Conservation (phyloP, 179 eudicot genomes). For the Sideroxylon spinosum region DNA sequence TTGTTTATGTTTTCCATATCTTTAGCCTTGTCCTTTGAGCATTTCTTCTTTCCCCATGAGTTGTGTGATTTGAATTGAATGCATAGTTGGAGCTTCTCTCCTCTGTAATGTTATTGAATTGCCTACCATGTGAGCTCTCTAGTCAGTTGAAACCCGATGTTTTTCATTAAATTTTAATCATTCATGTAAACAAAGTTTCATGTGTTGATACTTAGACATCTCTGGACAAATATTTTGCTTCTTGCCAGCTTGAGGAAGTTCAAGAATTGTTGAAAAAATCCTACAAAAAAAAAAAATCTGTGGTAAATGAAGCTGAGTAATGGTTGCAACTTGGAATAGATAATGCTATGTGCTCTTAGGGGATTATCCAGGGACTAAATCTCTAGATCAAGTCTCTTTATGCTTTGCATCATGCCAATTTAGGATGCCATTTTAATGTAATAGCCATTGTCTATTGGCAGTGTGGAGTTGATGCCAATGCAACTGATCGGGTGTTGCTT, state of each 20-base stretch:
- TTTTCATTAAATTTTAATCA: not conserved
- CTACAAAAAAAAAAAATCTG: not conserved
- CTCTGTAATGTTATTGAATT: not conserved
- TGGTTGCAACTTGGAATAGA: not conserved
- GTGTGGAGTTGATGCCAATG: conserved; percentile 79
- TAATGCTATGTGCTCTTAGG: not conserved
- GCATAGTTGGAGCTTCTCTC: too few species aligned
- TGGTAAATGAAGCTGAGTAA: not conserved
- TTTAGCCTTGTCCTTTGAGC: not conserved
- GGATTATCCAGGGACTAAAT: not conserved
- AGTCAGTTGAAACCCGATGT: not conserved
- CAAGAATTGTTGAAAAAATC: not conserved
- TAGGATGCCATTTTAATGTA: conserved; percentile 5
- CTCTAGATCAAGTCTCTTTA: not conserved
- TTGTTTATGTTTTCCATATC: not conserved
- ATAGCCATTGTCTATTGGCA: conserved; percentile 30
- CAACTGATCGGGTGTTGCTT: conserved; percentile 60
- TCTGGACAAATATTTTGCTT: not conserved
- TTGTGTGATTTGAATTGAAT: not conserved
- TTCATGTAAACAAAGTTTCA: not conserved
- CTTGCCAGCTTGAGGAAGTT: not conserved
- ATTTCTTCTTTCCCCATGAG: not conserved
- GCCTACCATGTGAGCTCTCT: not conserved
- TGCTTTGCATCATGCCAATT: not conserved
- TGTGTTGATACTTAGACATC: not conserved